These are phyloP conservation scores for Cyberlindnera misumaiensis DNA, from an alignment of 805 yeast species.

Conservation along the genomic window DNA sequence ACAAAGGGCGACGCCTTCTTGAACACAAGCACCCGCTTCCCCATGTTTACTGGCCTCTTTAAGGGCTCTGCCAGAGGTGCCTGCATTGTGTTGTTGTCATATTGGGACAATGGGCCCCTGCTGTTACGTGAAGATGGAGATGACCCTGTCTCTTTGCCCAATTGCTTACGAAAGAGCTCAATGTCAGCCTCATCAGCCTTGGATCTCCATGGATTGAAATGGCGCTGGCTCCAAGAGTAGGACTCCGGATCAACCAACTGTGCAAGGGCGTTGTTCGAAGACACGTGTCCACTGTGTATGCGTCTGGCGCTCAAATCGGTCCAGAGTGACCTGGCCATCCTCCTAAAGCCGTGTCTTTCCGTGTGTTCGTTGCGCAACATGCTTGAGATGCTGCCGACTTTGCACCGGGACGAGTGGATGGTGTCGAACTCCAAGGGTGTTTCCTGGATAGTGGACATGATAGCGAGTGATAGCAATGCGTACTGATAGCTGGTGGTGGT, in stretches of 20 bases:
- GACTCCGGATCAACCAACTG: background rate
- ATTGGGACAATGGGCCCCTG: background rate
- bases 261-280: background rate
- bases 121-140: too few species aligned
- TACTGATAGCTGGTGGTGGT: too few species aligned
- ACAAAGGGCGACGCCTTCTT: constrained; percentile 34
- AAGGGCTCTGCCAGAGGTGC: too few species aligned
- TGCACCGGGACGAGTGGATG: background rate
- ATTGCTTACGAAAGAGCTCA: background rate
- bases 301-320: constrained; percentile 8
- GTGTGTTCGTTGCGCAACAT: constrained; percentile 5
- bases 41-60: background rate
- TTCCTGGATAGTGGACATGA: background rate
- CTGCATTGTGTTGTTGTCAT: too few species aligned
- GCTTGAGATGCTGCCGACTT: constrained; percentile 7
- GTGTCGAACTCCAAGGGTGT: background rate
- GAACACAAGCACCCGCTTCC: constrained; percentile 29
- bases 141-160: too few species aligned
- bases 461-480: too few species aligned
- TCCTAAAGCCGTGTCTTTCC: constrained; percentile 13
- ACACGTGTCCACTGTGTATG: background rate
- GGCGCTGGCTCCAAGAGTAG: background rate
- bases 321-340: constrained; percentile 13
- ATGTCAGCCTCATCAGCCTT: background rate
- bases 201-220: constrained; percentile 1